phyloP scores from a whole-genome alignment of 768 basidiomycete genomes.

The Kwoniella dendrophila region DNA sequence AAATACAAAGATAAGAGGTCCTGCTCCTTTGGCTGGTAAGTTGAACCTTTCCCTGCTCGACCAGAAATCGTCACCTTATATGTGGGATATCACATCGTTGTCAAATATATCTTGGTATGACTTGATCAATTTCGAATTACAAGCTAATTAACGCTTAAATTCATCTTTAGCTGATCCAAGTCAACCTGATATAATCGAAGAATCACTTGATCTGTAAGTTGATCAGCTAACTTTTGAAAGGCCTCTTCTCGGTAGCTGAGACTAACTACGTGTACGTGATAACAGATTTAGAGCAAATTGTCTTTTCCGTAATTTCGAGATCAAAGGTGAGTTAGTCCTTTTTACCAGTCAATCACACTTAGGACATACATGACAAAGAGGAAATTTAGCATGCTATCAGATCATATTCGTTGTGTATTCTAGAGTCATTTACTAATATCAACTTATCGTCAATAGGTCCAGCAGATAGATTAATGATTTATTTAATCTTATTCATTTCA shows the following conservation, averaged over 20 bases:
- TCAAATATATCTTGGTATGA: not conserved
- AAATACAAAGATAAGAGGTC: slow-evolving; percentile 86
- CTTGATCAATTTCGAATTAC: not conserved
- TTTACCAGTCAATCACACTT: not conserved
- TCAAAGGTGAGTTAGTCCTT: slow-evolving; percentile 65
- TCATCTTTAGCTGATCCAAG: slow-evolving; percentile 68
- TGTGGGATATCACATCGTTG: not conserved
- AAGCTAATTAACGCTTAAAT: not conserved
- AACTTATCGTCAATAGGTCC: slow-evolving; percentile 59
- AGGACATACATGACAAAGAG: not conserved
- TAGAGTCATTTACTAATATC: not conserved
- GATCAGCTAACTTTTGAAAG: not conserved
- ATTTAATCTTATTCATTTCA: slow-evolving; percentile 95
- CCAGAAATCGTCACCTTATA: too few species aligned
- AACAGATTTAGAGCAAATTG: slow-evolving; percentile 90
- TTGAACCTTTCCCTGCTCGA: slow-evolving; percentile 5
- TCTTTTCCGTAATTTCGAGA: slow-evolving; percentile 98
- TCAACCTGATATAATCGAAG: slow-evolving; percentile 87
- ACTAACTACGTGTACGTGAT: slow-evolving; percentile 6
- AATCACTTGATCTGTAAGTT: slow-evolving; percentile 76
- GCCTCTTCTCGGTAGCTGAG: too few species aligned
- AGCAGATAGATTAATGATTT: slow-evolving; percentile 91
- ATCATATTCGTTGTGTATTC: too few species aligned
- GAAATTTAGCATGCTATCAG: not conserved
- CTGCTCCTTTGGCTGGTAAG: slow-evolving; percentile 70